phyloP scores from a whole-genome alignment of 768 basidiomycete species.

The Favolaschia claudopus region DNA sequence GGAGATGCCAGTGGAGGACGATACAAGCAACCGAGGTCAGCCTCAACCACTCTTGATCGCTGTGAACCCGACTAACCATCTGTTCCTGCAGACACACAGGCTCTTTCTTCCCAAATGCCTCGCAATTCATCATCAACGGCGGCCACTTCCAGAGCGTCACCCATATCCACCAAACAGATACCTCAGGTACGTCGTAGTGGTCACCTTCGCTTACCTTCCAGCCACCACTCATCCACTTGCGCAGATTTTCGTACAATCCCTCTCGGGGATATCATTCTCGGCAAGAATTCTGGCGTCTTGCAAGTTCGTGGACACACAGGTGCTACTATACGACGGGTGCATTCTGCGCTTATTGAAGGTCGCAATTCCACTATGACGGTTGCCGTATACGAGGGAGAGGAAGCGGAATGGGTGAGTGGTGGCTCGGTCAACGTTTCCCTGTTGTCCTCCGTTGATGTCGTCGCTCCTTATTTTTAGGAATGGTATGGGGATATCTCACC shows the following conservation, averaged over 20 bases:
- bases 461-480: neutral
- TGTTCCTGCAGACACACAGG: neutral
- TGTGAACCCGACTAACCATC: no score
- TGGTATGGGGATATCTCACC: neutral
- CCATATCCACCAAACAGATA: neutral
- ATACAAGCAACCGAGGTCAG: no score
- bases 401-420: slow-evolving; percentile 6
- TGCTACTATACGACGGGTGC: neutral
- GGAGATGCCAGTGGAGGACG: no score
- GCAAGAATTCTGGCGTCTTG: neutral
- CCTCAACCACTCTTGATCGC: no score
- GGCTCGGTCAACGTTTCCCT: neutral
- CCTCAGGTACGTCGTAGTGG: neutral
- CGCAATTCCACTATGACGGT: neutral
- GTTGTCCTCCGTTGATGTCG: neutral
- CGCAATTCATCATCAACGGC: neutral
- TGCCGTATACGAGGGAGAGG: neutral
- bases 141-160: slow-evolving; percentile 1
- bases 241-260: slow-evolving; percentile 1
- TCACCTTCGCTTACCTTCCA: neutral
- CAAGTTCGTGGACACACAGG: neutral
- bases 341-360: neutral
- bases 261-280: neutral
- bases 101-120: neutral
- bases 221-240: no score